Evolutionary conservation across 352 stramenopile species (phyloP).

Genomic region (Thraustochytrium striatum): DNA sequence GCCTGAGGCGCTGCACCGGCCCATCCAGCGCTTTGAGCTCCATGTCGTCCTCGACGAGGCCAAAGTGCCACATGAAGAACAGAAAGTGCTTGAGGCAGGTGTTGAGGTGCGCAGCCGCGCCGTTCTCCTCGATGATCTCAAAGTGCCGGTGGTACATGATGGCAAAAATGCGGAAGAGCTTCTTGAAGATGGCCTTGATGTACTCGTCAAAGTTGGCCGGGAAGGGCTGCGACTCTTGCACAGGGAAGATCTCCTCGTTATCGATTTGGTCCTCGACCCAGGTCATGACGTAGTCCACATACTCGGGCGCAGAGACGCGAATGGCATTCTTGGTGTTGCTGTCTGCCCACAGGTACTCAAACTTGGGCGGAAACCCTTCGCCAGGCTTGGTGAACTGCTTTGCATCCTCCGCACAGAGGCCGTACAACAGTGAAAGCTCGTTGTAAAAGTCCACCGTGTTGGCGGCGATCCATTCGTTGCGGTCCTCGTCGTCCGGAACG

Average conservation of each 20-base stretch:
- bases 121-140: constrained; percentile 84
- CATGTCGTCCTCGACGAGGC: constrained; percentile 27
- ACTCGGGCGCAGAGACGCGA: constrained; percentile 72
- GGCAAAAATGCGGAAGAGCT: constrained; percentile 92
- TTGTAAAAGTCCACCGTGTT: constrained; percentile 93
- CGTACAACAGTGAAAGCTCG: constrained; percentile 85
- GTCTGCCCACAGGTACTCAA: constrained; percentile 53
- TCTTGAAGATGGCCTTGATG: constrained; percentile 86
- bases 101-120: constrained; percentile 91
- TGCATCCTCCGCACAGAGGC: constrained; percentile 70
- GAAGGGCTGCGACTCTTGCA: constrained; percentile 58
- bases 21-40: not conserved
- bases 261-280: constrained; percentile 68
- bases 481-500: constrained; percentile 62
- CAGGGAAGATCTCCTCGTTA: constrained; percentile 50
- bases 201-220: constrained; percentile 71
- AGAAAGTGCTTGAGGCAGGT: constrained; percentile 98
- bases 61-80: constrained; percentile 66
- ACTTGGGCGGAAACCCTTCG: constrained; percentile 50
- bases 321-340: constrained; percentile 52
- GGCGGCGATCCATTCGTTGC: constrained; percentile 84
- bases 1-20: not conserved
- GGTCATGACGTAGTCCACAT: constrained; percentile 85
- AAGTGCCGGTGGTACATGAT: constrained; percentile 95
- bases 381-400: constrained; percentile 42